Evolutionary conservation across 2,329 filamentous ascomycete species (phyloP).

Genomic region (Erysiphe pulchra): DNA sequence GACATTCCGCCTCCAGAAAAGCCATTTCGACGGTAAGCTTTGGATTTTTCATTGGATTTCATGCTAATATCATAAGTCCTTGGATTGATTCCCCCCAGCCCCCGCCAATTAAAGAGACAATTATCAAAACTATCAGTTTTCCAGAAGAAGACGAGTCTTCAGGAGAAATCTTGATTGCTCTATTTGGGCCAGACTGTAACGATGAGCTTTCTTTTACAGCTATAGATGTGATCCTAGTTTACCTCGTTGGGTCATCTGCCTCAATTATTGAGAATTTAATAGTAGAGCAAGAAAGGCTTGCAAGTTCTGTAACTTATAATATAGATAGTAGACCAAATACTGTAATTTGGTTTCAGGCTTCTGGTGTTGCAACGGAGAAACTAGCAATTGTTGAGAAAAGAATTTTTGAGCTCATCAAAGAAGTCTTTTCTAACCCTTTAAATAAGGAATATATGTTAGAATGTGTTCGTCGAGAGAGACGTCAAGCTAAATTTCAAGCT

Average conservation of each 20-base stretch:
- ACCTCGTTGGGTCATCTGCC: conserved; percentile 80
- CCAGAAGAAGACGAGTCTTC: conserved; percentile 90
- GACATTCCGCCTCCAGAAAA: conserved; percentile 51
- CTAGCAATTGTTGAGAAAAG: conserved; percentile 63
- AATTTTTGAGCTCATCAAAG: conserved; percentile 58
- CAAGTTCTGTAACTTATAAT: conserved; percentile 60
- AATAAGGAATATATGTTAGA: conserved; percentile 81
- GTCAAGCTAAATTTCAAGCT: conserved; percentile 60
- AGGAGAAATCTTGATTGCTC: conserved; percentile 66
- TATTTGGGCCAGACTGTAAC: conserved; percentile 63
- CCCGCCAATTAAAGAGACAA: conserved; percentile 42
- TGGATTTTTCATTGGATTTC: neutral
- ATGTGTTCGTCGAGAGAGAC: conserved; percentile 57
- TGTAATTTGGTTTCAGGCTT: conserved; percentile 66
- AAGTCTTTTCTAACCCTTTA: conserved; percentile 54
- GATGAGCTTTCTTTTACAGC: conserved; percentile 44
- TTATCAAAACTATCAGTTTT: conserved; percentile 62
- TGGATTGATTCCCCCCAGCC: conserved; percentile 78
- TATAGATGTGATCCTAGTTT: conserved; percentile 55
- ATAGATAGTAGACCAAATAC: conserved; percentile 58
- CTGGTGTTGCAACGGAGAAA: conserved; percentile 67
- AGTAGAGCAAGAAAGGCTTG: conserved; percentile 79
- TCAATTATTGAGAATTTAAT: conserved; percentile 76
- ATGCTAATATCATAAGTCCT: conserved; percentile 21
- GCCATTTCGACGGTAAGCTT: conserved; percentile 36